Evolutionary conservation across 2,329 filamentous ascomycete genomes (phyloP).

Genomic region (Emydomyces testavorans): DNA sequence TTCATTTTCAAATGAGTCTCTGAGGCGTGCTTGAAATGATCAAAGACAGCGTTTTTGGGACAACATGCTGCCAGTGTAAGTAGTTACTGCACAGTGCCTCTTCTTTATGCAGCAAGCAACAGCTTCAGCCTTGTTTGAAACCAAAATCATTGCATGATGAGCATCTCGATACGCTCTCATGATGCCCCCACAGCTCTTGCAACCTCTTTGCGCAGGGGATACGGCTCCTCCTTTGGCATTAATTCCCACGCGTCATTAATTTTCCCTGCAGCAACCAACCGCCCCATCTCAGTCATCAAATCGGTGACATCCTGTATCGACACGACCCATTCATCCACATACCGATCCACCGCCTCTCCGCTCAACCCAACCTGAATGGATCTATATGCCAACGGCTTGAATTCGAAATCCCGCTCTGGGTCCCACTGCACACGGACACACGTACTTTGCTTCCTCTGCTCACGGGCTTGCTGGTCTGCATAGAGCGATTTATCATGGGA

Average conservation of each 20-base stretch:
- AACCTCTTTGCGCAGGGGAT: conserved; percentile 12
- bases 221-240: conserved; percentile 14
- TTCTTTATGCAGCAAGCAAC: too few species aligned
- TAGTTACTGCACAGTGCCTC: too few species aligned
- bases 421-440: conserved; percentile 53
- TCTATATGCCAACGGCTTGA: conserved; percentile 40
- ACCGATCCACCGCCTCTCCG: conserved; percentile 35
- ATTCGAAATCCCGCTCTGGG: conserved; percentile 42
- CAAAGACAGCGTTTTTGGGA: too few species aligned
- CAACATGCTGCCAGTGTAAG: too few species aligned
- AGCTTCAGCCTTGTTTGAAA: not conserved
- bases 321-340: conserved; percentile 43
- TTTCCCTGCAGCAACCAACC: conserved; percentile 33
- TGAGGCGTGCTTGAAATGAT: too few species aligned
- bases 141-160: not conserved
- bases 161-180: not conserved
- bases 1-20: too few species aligned
- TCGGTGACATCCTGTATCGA: conserved; percentile 50
- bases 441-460: conserved; percentile 15
- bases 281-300: conserved; percentile 40
- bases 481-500: conserved; percentile 14
- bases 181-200: conserved; percentile 13
- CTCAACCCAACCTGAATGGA: conserved; percentile 54
- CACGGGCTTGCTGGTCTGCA: conserved; percentile 18
- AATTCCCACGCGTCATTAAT: conserved; percentile 23